These are phyloP conservation scores for Monosporozyma unispora DNA, from an alignment of 805 yeast genomes.

Conservation along the genomic window DNA sequence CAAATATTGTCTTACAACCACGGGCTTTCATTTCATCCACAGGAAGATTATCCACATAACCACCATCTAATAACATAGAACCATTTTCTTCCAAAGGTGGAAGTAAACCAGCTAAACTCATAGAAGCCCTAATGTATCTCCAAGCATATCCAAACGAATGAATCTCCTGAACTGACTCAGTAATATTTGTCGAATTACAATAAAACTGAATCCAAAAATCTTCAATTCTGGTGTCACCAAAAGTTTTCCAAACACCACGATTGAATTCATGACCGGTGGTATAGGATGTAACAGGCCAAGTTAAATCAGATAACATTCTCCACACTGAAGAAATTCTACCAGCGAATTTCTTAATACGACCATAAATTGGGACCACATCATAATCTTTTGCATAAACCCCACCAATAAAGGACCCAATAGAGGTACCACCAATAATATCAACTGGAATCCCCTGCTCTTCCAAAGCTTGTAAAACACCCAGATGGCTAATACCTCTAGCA, in stretches of 20 bases:
- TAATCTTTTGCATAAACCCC: slow-evolving; percentile 91
- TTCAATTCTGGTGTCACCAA: slow-evolving; percentile 87
- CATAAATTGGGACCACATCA: slow-evolving; percentile 83
- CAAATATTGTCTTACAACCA: slow-evolving; percentile 81
- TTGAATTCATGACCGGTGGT: slow-evolving; percentile 97
- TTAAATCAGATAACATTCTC: slow-evolving; percentile 76
- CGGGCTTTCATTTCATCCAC: slow-evolving; percentile 84
- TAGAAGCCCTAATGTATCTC: slow-evolving; percentile 91
- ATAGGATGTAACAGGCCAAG: slow-evolving; percentile 89
- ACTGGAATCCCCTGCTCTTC: slow-evolving; percentile 91
- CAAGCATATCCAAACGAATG: slow-evolving; percentile 90
- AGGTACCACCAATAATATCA: slow-evolving; percentile 91
- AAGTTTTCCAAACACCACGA: slow-evolving; percentile 93
- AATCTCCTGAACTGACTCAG: slow-evolving; percentile 90
- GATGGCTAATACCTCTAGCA: slow-evolving; percentile 86
- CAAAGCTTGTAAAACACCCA: slow-evolving; percentile 83
- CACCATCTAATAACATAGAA: slow-evolving; percentile 90
- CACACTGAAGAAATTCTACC: slow-evolving; percentile 75
- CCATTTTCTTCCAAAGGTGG: slow-evolving; percentile 85
- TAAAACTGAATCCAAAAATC: slow-evolving; percentile 90
- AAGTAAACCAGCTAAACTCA: slow-evolving; percentile 88
- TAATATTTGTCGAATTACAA: slow-evolving; percentile 88
- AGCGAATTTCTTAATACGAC: slow-evolving; percentile 79
- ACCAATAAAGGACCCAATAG: slow-evolving; percentile 93
- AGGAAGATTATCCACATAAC: slow-evolving; percentile 88